Conservation (phyloP, 2,329 filamentous ascomycete genomes). For the Cladosporium halotolerans region DNA sequence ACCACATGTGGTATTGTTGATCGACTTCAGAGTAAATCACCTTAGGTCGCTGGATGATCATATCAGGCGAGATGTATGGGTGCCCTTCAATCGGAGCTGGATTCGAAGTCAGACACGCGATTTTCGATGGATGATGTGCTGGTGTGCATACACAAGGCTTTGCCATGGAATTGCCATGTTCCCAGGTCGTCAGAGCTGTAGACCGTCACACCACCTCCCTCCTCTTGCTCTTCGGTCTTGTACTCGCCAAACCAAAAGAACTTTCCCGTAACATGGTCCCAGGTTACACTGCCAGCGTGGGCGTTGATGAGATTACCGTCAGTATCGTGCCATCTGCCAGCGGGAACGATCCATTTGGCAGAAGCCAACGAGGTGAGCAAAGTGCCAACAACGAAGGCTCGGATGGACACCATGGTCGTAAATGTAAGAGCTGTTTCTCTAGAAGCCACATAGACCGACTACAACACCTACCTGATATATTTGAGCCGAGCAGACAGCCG, state of each 20-base stretch:
- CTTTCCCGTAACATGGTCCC: constrained; percentile 47
- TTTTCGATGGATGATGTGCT: no score
- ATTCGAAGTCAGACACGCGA: no score
- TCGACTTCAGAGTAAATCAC: constrained; percentile 52
- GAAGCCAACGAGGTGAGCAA: background rate
- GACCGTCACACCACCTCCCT: constrained; percentile 55
- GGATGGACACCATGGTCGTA: background rate
- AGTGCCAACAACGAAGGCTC: background rate
- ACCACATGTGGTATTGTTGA: constrained; percentile 55
- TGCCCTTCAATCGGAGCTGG: constrained; percentile 49
- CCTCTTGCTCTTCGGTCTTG: constrained; percentile 52
- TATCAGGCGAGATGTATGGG: constrained; percentile 48
- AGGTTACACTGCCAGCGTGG: constrained; percentile 52
- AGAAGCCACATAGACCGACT: background rate
- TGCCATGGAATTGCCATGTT: constrained; percentile 53
- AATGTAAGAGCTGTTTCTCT: background rate
- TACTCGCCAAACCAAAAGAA: constrained; percentile 60
- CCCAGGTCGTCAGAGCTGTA: constrained; percentile 56
- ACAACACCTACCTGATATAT: background rate
- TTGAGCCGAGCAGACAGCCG: background rate
- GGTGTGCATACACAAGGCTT: constrained; percentile 45
- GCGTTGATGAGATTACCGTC: constrained; percentile 56
- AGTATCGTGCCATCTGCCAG: constrained; percentile 55
- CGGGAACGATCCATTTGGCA: constrained; percentile 55
- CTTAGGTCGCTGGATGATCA: constrained; percentile 58